phyloP scores from a whole-genome alignment of 495 filamentous ascomycete species.

The Amphirosellinia nigrospora region DNA sequence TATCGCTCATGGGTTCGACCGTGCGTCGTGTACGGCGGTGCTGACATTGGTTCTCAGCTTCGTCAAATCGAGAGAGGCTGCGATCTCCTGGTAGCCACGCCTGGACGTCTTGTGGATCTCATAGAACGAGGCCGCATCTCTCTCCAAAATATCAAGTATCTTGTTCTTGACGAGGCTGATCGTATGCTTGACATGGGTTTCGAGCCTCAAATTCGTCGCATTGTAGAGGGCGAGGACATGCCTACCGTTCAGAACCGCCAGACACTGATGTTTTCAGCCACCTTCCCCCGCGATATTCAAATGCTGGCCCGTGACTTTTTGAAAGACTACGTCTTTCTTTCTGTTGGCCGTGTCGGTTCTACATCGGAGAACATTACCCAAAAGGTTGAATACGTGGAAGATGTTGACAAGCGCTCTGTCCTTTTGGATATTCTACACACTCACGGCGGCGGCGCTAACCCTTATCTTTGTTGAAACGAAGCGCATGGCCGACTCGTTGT shows the following conservation, averaged over 20 bases:
- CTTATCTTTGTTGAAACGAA: conserved; percentile 99
- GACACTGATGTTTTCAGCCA: conserved; percentile 99
- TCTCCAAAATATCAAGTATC: conserved; percentile 94
- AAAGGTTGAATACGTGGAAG: conserved; percentile 97
- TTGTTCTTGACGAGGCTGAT: conserved; percentile 99
- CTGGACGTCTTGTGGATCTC: conserved; percentile 94
- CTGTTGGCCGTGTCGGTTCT: conserved; percentile 98
- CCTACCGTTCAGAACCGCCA: conserved; percentile 82
- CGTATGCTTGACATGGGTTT: conserved; percentile 99
- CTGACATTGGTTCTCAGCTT: conserved; percentile 95
- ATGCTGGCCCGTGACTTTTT: conserved; percentile 98
- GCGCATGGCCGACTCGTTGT: conserved; percentile 97
- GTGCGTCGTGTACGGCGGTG: conserved; percentile 98
- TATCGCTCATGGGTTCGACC: conserved; percentile 99
- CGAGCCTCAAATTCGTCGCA: conserved; percentile 98
- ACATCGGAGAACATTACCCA: conserved; percentile 99
- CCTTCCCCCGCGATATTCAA: conserved; percentile 98
- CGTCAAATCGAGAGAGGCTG: conserved; percentile 97
- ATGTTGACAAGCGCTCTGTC: conserved; percentile 95
- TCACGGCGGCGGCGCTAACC: conserved; percentile 85
- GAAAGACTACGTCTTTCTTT: conserved; percentile 98
- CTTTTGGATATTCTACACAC: conserved; percentile 97
- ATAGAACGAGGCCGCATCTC: conserved; percentile 99
- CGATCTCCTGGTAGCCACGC: conserved; percentile 95
- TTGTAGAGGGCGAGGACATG: conserved; percentile 98